A percentile compares a stretch with the other conserved stretches of the same genome.
phyloP scores from a whole-genome alignment of 768 basidiomycete genomes.

The Podaxis rugospora region DNA sequence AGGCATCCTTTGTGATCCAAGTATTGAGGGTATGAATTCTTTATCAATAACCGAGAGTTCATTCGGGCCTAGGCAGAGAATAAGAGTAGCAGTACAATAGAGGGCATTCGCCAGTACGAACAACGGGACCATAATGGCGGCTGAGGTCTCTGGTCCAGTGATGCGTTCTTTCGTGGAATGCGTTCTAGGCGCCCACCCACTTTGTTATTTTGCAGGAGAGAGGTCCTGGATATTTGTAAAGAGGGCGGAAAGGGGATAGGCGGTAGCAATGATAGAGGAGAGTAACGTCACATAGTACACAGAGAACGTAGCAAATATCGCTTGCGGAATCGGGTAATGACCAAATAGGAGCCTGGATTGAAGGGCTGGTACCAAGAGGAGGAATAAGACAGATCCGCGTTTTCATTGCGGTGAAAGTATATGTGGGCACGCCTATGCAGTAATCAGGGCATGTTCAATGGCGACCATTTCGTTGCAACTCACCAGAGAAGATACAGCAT shows the following conservation, averaged over 20 bases:
- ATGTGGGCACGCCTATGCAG: not conserved
- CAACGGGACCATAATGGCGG: slow-evolving; percentile 28
- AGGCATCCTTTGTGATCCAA: slow-evolving; percentile 44
- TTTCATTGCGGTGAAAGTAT: not conserved
- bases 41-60: slow-evolving; percentile 44
- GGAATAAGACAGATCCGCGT: not conserved
- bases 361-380: not conserved
- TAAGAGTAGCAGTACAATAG: slow-evolving; percentile 11
- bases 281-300: slow-evolving; percentile 11
- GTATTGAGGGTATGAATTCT: slow-evolving; percentile 34
- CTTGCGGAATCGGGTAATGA: not conserved
- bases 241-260: slow-evolving; percentile 35
- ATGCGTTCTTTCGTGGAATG: slow-evolving; percentile 22
- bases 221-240: slow-evolving; percentile 33
- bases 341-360: not conserved
- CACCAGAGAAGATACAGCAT: not conserved
- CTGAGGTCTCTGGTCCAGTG: slow-evolving; percentile 23
- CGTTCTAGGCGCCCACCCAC: slow-evolving; percentile 18
- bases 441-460: not conserved
- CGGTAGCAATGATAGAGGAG: slow-evolving; percentile 24
- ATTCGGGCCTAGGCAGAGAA: slow-evolving; percentile 38
- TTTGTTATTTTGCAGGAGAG: slow-evolving; percentile 24
- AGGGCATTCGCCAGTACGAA: slow-evolving; percentile 30
- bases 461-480: not conserved
- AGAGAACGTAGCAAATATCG: not conserved